Evolutionary conservation across 2,329 filamentous ascomycete species (phyloP), one percentile per base, ranked within the genome.

Genomic region (Lachnum nothofagi): DNA sequence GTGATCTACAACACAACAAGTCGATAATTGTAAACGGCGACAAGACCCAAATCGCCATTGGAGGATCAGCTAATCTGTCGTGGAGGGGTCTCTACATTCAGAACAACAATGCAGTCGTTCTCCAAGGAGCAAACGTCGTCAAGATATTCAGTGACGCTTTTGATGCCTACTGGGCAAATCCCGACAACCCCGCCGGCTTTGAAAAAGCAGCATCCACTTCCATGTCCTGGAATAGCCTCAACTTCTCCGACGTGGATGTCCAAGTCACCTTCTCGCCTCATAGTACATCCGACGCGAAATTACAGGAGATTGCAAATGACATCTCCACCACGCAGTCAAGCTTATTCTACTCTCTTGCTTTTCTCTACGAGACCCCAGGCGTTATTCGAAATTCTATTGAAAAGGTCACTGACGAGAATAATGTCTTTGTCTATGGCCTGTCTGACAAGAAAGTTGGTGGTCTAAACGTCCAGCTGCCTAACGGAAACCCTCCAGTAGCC

Each of bases 301-400:
- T 59, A n/a, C 48, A 54, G 2, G 50, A 42, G 31, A 55, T 59
- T 22, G 56, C 55, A 35, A 4, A 20, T 43, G 49, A 52, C 46
- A 52, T 52, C 45, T 39, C 40, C 22, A 31, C 16, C 38, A 44
- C 49, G n/a, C 31, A 37, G 37, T 59, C 56, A 8, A 59, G 56
- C 39, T 44, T 59, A 4, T 59, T 59, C 37, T 59, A 59, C 44
- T 59, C 56, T 14, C 56, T 59, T 31, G 56, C 56, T n/a, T 59
- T 59, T 42, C 46, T 59, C 4, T 59, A 59, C 23, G 50, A 59
- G 44, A 59, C 56, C 0, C 20, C 48, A 2, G 56, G 56, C 1
- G 55, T 49, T 4, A 57, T 59, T 42, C 55, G 49, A 16, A 46
- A 59, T 12, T 48, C 56, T 42, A 59, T 59, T 39, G 43, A 51